Evolutionary conservation across 441 rosid species (phyloP), one percentile per base, ranked within the genome.

Genomic region (Mallotus japonicus): DNA sequence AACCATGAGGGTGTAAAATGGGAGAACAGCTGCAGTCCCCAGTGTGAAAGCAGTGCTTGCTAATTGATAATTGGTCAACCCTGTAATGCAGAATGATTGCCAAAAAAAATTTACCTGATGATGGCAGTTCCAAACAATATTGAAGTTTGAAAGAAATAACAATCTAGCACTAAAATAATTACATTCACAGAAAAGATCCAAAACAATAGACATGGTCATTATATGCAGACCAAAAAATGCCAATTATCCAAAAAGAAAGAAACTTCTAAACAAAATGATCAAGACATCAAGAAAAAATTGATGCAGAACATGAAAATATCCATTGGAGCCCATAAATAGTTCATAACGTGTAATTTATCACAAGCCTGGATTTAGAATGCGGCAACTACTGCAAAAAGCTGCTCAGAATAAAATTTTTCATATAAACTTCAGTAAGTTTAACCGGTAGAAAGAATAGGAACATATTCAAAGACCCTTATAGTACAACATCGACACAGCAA

Each of bases 1-100:
- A 70, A 95, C 92, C 99, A 95, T 95, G 50, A 95, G 89, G 2
- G 93, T 80, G 77, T 95, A 95, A 83, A 91, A 95, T 8, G 99
- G 97, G 22, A 95, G 94, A 80, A 95, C 97, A 9, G 92, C 89
- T 13, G 81, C 88, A 0, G 97, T 95, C 72, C 90, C 99, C 72
- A 85, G 69, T 0, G 93, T 87, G 77, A 95, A 95, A 17, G 77
- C 83, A 73, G 66, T 85, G 69, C 87, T 88, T 56, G 95, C 95
- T 19, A 89, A 76, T 73, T 95, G 97, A 72, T 95, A 74, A 69
- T 77, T 82, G 69, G 92, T 62, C 56, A 88, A 70, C 94, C 88
- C 97, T 95, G 87, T 32, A 77, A 53, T 28, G 70, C 54, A 46
- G 53, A 78, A 20, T 15, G 20, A 56, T 22, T 56, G 20, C 55